phyloP scores from a whole-genome alignment of 2,329 filamentous ascomycete genomes.

The Teratosphaeria pseudoeucalypti region DNA sequence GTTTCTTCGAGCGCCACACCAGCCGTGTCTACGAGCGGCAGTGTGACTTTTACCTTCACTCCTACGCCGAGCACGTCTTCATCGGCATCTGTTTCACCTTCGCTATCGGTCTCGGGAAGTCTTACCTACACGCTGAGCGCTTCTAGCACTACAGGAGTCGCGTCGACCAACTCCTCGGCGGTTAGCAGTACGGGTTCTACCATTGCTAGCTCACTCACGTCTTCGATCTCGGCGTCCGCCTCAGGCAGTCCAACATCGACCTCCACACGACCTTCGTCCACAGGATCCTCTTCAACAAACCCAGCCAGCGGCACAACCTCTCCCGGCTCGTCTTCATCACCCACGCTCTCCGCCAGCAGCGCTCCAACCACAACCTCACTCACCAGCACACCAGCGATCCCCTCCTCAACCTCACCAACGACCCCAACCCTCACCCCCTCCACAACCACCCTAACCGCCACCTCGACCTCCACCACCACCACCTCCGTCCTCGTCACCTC shows the following conservation, averaged over 20 bases:
- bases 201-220: neutral
- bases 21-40: neutral
- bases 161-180: neutral
- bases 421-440: neutral
- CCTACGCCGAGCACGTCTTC: neutral
- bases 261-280: neutral
- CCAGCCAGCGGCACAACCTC: no score
- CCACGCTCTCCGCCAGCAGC: neutral
- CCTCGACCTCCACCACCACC: conserved; percentile 5
- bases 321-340: no score
- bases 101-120: neutral
- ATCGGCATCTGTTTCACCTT: neutral
- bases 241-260: neutral
- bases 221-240: neutral
- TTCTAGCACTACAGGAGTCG: neutral
- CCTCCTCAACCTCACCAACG: neutral
- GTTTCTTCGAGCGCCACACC: neutral
- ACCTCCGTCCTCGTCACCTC: conserved; percentile 4
- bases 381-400: neutral
- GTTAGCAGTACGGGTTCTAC: neutral
- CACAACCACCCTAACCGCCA: neutral
- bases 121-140: neutral
- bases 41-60: neutral
- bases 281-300: no score
- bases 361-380: neutral